Evolutionary conservation across 305 asterid genomes (phyloP).

Genomic region (Euphrasia arctica): DNA sequence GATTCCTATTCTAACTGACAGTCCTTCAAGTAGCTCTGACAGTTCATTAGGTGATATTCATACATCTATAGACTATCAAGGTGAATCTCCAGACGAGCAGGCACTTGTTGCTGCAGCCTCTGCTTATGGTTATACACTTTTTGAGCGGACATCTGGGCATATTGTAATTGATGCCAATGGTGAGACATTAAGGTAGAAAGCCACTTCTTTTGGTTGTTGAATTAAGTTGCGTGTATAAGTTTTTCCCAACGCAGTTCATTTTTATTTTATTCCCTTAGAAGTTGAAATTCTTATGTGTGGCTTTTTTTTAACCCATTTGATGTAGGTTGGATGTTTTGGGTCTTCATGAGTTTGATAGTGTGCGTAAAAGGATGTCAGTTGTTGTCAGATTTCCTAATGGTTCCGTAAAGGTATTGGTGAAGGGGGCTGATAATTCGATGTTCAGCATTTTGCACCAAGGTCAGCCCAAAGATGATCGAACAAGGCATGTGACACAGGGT

Average conservation of each 20-base stretch:
- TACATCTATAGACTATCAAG: constrained; percentile 74
- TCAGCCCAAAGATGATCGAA: constrained; percentile 38
- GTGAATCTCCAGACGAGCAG: constrained; percentile 99
- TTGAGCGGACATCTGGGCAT: constrained; percentile 96
- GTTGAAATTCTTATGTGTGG: constrained; percentile 15
- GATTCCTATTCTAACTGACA: constrained; percentile 68
- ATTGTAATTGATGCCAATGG: constrained; percentile 89
- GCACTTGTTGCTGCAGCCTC: constrained; percentile 95
- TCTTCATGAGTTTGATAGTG: constrained; percentile 96
- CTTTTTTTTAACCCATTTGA: constrained; percentile 23
- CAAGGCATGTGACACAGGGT: constrained; percentile 44
- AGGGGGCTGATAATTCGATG: constrained; percentile 99
- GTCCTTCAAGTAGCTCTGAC: constrained; percentile 40
- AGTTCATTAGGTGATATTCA: constrained; percentile 31
- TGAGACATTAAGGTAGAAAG: constrained; percentile 84
- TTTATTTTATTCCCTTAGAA: constrained; percentile 5
- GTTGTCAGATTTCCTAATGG: constrained; percentile 75
- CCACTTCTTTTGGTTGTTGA: constrained; percentile 27
- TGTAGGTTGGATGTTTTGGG: constrained; percentile 98
- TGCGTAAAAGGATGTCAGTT: constrained; percentile 97
- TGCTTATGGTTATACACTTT: constrained; percentile 87
- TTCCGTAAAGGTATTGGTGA: constrained; percentile 83
- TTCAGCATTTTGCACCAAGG: constrained; percentile 61
- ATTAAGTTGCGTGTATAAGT: constrained; percentile 12
- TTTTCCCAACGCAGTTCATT: background rate